Evolutionary conservation across 495 filamentous ascomycete genomes (phyloP).

Genomic region (Copromyces sp.): DNA sequence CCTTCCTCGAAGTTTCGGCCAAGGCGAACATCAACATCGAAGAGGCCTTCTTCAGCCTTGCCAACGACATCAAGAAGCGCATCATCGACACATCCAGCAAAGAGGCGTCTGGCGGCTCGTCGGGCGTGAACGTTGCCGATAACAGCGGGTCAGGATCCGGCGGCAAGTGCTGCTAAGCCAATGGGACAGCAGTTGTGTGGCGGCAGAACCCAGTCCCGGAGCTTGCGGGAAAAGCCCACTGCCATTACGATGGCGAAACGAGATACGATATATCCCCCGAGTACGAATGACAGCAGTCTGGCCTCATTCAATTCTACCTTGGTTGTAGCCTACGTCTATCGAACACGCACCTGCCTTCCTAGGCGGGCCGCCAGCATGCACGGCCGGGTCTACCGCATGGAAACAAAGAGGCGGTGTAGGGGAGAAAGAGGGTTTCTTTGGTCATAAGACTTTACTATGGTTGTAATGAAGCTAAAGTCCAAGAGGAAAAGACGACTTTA

Average conservation of each 20-base stretch:
- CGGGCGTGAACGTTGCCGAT: slow-evolving; percentile 63
- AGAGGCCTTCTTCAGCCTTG: slow-evolving; percentile 94
- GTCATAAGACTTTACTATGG: neutral
- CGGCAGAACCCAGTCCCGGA: slow-evolving; percentile 2
- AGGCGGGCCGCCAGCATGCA: neutral
- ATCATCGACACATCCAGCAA: slow-evolving; percentile 79
- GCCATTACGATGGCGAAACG: neutral
- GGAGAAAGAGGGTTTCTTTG: neutral
- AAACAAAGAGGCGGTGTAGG: neutral
- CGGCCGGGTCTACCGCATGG: neutral
- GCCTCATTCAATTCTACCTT: neutral
- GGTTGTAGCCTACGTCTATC: neutral
- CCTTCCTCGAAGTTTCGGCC: slow-evolving; percentile 95
- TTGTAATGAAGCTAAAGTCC: neutral
- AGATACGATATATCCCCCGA: neutral
- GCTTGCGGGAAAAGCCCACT: slow-evolving; percentile 1
- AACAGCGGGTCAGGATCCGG: slow-evolving; percentile 49
- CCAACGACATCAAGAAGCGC: slow-evolving; percentile 94
- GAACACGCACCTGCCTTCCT: neutral
- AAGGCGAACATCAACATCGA: slow-evolving; percentile 99
- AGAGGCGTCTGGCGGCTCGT: slow-evolving; percentile 48
- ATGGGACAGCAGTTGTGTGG: neutral
- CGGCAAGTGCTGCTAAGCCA: slow-evolving; percentile 75
- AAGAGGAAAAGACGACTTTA: neutral
- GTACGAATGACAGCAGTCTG: neutral